Evolutionary conservation across 2,329 filamentous ascomycete genomes (phyloP), one percentile per base, ranked within the genome.

Genomic region (Ophiostoma australiae): DNA sequence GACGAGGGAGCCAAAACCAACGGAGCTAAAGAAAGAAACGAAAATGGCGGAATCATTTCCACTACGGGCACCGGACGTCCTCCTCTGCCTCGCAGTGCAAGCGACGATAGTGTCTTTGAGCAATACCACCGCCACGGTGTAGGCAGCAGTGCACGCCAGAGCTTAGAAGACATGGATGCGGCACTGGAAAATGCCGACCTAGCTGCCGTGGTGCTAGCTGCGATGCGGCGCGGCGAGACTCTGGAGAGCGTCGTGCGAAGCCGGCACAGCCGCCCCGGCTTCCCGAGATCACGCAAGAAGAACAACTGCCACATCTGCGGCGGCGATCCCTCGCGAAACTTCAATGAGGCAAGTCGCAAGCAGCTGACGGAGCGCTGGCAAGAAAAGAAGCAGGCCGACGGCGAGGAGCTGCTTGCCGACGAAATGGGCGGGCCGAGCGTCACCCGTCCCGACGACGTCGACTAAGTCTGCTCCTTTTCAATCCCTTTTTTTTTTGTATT

Each of bases 161-260:
- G 44, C 71, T 77, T 78, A 48, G 79, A 80, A 27, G 81, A 80
- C 11, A 78, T 80, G 58, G 82, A 80, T 8, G 80, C 52, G 15
- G 80, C 82, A 4, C 85, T 87, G 71, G 82, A 86, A 75, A 85
- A 81, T 71, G 81, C 84, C 3, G 80, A 82, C 7, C 79, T 79
- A 31, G 84, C 85, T 0, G 79, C 82, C 73, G 78, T 76, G 70
- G 81, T 82, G 0, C 77, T 87, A 20, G 79, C 80, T 27, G 83
- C 82, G 33, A 76, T 85, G 71, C 79, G 77, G 41, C 77, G 76
- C n/a, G 84, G 84, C 1, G 81, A 84, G 74, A 76, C 75, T 27
- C 73, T 84, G 3, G 79, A 81, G 48, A 75, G 72, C n/a, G 76
- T 78, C 4, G 72, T 81, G 37, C 69, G 70, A 72, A 76, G 71